Evolutionary conservation across 495 filamentous ascomycete genomes (phyloP).

Genomic region (Neurospora sp.): DNA sequence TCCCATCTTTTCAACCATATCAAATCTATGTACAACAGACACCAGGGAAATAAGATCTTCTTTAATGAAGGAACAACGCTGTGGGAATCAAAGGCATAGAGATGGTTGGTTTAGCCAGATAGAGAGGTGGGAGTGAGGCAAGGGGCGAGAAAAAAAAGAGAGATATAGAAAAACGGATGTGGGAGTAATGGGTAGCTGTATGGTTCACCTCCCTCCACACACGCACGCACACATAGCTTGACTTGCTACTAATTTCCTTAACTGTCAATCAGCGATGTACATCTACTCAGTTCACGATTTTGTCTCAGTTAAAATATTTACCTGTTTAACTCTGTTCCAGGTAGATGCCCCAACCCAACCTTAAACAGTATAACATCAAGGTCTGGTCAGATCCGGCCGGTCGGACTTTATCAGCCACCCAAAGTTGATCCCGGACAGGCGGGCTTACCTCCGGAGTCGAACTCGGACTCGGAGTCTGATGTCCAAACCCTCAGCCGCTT

Average conservation of each 20-base stretch:
- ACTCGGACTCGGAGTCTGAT: not conserved
- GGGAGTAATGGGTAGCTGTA: not conserved
- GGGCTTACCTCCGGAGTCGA: not conserved
- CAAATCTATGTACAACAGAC: not conserved
- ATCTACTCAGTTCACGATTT: not conserved
- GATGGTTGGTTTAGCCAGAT: not conserved
- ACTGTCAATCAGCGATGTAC: not conserved
- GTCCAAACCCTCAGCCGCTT: not conserved
- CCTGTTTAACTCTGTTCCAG: too few relatives aligned
- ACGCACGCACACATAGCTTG: not conserved
- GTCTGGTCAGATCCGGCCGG: too few relatives aligned
- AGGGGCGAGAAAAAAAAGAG: not conserved
- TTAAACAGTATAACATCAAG: too few relatives aligned
- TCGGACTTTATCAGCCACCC: too few relatives aligned
- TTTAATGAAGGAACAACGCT: not conserved
- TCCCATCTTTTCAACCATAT: not conserved
- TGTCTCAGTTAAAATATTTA: not conserved
- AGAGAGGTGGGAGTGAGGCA: not conserved
- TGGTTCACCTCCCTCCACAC: not conserved
- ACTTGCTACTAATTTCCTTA: not conserved
- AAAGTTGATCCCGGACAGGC: too few relatives aligned
- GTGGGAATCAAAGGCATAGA: not conserved
- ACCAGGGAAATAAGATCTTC: not conserved
- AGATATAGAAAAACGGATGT: not conserved
- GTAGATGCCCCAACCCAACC: too few relatives aligned